phyloP scores from a whole-genome alignment of 495 filamentous ascomycete genomes.

The Baudoinia panamericana region DNA sequence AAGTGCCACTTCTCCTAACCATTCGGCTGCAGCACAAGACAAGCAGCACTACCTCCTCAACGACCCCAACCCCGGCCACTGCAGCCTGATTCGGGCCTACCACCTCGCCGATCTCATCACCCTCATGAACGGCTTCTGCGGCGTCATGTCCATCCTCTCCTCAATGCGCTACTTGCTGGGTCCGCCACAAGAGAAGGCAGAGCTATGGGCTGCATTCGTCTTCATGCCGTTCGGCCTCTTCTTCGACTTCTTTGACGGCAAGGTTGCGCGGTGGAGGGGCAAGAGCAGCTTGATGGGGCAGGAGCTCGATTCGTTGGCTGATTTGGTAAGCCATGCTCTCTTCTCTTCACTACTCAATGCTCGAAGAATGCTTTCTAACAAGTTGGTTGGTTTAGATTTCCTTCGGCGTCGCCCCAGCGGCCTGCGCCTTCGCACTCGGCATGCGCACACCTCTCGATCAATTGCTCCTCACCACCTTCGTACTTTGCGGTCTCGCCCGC shows the following conservation, averaged over 20 bases:
- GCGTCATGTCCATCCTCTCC: conserved; percentile 87
- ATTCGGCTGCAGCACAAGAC: conserved; percentile 44
- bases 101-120: conserved; percentile 94
- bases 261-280: conserved; percentile 85
- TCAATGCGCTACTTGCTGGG: conserved; percentile 88
- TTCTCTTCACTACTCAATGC: no score
- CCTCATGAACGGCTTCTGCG: conserved; percentile 78
- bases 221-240: conserved; percentile 92
- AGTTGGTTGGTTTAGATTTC: conserved; percentile 52
- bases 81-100: conserved; percentile 65
- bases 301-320: conserved; percentile 92
- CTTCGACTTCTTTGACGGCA: conserved; percentile 98
- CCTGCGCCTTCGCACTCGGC: conserved; percentile 77
- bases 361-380: no score
- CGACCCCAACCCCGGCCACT: conserved; percentile 56
- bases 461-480: conserved; percentile 72
- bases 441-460: conserved; percentile 79
- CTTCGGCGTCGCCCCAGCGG: conserved; percentile 83
- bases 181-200: conserved; percentile 46
- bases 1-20: background rate
- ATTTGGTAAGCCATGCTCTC: conserved; percentile 76
- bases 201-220: conserved; percentile 67
- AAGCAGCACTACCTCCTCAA: conserved; percentile 79
- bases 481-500: conserved; percentile 87
- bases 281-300: conserved; percentile 97